Evolutionary conservation across 805 yeast species (phyloP), one percentile per base, ranked within the genome.

Genomic region (Wickerhamomyces queroliae): DNA sequence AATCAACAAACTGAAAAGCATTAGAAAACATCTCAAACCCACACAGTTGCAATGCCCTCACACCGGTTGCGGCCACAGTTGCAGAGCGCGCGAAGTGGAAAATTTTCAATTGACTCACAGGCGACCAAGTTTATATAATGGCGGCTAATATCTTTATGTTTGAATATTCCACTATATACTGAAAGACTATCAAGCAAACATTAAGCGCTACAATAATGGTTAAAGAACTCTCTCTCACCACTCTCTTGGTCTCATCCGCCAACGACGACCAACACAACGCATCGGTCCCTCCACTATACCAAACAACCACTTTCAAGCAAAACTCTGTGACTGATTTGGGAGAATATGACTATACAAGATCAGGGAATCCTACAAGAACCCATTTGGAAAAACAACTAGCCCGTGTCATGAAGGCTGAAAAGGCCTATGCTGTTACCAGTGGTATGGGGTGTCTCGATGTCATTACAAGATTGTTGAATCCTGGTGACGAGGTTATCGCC

Each of bases 371-470:
- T 19, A 87, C 97, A 1, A 72, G 98, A 60, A 76, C 91, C 0
- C 75, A 76, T 30, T 63, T 89, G 43, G 96, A 90, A 60, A 68
- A 74, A 35, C 95, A 90, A 52, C 56, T 90, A 52, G 82, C 86
- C 27, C 76, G 78, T 46, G 72, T 90, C 49, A 87, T 88, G 82
- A 75, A 74, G 51, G 90, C 95, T n/a, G 63, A 73, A 22, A 73
- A 81, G 36, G 79, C 87, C 1, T 82, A 74, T 52, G 95, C 95
- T 5, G 95, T 89, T 10, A 78, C 89, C 36, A 78, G 89, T 35
- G 98, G 98, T 20, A 90, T 90, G 98, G 83, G 95, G 3, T 89
- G 95, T 40, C 67, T 87, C 46, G 97, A 91, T 57, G 90, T 88
- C 23, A 82, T 90, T 41, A 73, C 85, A 30, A 73, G 95, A 33